Evolutionary conservation across 2,329 filamentous ascomycete species (phyloP).

Genomic region (Helotiales sp.): DNA sequence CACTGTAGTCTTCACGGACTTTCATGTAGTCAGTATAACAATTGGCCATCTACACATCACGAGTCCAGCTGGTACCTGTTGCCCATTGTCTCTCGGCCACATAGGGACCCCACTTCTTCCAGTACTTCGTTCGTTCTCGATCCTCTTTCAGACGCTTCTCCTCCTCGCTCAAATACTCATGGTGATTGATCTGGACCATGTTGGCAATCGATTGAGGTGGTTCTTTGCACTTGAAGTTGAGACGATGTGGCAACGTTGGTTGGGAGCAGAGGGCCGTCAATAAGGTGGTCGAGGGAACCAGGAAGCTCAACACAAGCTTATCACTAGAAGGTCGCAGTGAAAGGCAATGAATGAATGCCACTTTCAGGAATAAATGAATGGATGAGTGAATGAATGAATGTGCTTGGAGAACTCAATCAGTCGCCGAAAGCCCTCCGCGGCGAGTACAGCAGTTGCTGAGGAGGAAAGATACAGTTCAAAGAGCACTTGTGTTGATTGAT

Average conservation of each 20-base stretch:
- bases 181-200: slow-evolving; percentile 90
- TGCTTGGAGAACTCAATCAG: background rate
- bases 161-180: slow-evolving; percentile 87
- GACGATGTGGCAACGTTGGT: background rate
- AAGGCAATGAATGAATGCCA: background rate
- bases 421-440: background rate
- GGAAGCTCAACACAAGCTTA: background rate
- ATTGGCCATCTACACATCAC: background rate
- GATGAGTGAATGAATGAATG: too few species aligned
- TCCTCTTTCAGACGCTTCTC: slow-evolving; percentile 90
- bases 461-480: background rate
- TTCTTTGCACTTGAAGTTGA: background rate
- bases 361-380: background rate
- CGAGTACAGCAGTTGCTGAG: background rate
- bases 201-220: slow-evolving; percentile 30
- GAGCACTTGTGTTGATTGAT: background rate
- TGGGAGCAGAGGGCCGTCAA: background rate
- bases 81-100: slow-evolving; percentile 95
- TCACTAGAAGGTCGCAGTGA: background rate
- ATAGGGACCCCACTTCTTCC: slow-evolving; percentile 98
- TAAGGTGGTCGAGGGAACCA: background rate
- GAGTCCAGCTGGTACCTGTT: slow-evolving; percentile 63
- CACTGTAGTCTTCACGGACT: slow-evolving; percentile 91
- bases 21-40: background rate
- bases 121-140: slow-evolving; percentile 82